These are phyloP conservation scores for Diutina scorzettiae DNA, from an alignment of 1,139 yeast genomes.

Conservation along the genomic window DNA sequence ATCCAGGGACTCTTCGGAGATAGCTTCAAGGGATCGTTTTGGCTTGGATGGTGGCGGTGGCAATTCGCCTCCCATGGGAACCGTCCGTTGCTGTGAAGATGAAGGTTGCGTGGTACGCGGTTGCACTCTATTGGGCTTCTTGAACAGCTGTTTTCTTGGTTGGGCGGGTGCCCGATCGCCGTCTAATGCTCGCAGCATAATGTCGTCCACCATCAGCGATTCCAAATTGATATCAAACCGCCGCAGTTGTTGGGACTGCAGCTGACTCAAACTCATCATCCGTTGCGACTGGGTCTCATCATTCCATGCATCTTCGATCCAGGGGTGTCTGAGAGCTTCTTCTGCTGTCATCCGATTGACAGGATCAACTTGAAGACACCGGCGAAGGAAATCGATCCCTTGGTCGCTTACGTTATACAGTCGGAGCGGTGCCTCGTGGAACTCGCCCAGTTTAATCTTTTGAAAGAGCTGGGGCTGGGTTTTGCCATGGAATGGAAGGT, in stretches of 20 bases:
- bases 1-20: not conserved
- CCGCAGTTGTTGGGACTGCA: constrained; percentile 51
- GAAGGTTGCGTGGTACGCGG: constrained; percentile 14
- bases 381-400: constrained; percentile 58
- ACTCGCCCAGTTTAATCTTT: constrained; percentile 66
- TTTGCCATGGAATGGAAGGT: constrained; percentile 85
- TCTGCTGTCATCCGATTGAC: constrained; percentile 55
- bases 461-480: constrained; percentile 78
- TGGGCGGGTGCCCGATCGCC: not conserved
- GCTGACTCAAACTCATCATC: constrained; percentile 55
- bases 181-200: not conserved
- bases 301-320: constrained; percentile 33
- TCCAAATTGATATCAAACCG: constrained; percentile 23
- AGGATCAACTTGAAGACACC: constrained; percentile 68
- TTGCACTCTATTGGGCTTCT: constrained; percentile 31
- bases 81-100: no score
- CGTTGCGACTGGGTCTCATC: constrained; percentile 16
- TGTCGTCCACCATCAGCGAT: constrained; percentile 7
- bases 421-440: constrained; percentile 66
- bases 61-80: no score
- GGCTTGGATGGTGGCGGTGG: not conserved
- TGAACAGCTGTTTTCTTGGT: constrained; percentile 16
- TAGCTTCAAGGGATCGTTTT: constrained; percentile 2
- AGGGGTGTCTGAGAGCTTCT: constrained; percentile 61
- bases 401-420: constrained; percentile 51